These are phyloP conservation scores for Tulasnella sp. DNA, from an alignment of 768 basidiomycete species.

Conservation along the genomic window DNA sequence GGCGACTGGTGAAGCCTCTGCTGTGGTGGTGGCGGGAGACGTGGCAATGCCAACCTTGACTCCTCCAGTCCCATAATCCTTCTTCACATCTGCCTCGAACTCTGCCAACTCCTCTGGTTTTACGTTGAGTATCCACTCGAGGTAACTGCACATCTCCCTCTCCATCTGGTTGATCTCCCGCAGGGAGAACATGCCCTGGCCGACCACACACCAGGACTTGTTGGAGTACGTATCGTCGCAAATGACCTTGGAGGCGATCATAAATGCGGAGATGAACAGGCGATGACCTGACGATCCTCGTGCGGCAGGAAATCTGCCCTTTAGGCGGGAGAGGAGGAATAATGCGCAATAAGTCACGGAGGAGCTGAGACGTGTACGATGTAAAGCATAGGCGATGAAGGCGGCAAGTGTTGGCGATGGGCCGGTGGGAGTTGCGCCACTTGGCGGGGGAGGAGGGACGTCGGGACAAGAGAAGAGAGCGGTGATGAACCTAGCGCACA, in stretches of 20 bases:
- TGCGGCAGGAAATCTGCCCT: conserved; percentile 85
- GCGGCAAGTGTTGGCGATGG: conserved; percentile 55
- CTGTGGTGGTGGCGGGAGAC: background rate
- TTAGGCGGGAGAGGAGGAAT: conserved; percentile 73
- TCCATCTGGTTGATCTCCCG: conserved; percentile 97
- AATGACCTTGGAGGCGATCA: conserved; percentile 87
- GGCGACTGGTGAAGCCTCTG: background rate
- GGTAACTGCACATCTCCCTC: conserved; percentile 82
- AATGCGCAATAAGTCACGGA: conserved; percentile 57
- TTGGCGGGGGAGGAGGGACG: conserved; percentile 41
- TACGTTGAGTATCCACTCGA: conserved; percentile 62
- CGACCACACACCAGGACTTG: conserved; percentile 86
- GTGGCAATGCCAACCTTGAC: conserved; percentile 1
- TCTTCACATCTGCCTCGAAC: conserved; percentile 29
- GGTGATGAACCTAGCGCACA: conserved; percentile 71
- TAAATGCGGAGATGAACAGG: conserved; percentile 83
- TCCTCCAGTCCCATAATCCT: conserved; percentile 26
- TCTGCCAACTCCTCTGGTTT: conserved; percentile 28
- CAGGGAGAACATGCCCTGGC: conserved; percentile 73
- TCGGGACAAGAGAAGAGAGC: conserved; percentile 83
- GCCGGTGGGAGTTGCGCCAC: conserved; percentile 32
- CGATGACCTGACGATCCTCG: conserved; percentile 84
- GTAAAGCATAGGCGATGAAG: conserved; percentile 81
- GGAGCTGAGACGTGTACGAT: conserved; percentile 64
- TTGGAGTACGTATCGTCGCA: conserved; percentile 93